These are phyloP conservation scores for Trichoderma guizhouense DNA, from an alignment of 2,329 filamentous ascomycete species.

Conservation along the genomic window DNA sequence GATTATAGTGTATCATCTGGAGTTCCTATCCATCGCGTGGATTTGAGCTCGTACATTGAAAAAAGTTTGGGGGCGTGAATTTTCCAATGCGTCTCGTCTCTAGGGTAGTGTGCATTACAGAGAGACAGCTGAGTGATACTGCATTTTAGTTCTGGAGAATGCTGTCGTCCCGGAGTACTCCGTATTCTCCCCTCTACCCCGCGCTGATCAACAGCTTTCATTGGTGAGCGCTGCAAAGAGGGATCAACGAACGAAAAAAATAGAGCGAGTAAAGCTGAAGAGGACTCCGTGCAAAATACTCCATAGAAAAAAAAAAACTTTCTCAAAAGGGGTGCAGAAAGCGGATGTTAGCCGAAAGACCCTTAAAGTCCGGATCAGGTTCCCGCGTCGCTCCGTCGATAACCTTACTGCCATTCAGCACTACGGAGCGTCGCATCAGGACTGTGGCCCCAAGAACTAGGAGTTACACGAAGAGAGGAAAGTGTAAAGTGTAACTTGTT, in stretches of 20 bases:
- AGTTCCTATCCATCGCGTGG: not conserved
- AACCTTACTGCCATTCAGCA: conserved; percentile 1
- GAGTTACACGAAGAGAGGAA: not conserved
- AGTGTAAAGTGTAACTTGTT: not conserved
- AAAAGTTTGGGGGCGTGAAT: not conserved
- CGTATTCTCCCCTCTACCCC: not conserved
- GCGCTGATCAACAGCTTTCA: not conserved
- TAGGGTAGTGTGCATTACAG: not conserved
- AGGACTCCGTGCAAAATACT: too few species aligned
- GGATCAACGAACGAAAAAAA: not conserved
- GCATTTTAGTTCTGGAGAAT: not conserved
- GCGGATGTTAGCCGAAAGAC: conserved; percentile 7
- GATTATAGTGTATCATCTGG: not conserved
- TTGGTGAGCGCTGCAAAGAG: not conserved
- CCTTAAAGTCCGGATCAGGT: not conserved
- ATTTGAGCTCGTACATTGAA: not conserved
- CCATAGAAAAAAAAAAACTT: not conserved
- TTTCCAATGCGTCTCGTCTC: not conserved
- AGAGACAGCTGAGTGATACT: not conserved
- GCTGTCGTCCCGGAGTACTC: not conserved
- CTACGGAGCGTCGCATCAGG: not conserved
- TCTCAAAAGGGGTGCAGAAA: not conserved
- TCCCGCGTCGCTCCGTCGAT: not conserved
- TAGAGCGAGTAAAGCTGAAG: not conserved
- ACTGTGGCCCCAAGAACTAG: not conserved